These are phyloP conservation scores for Volvox africanus DNA, from an alignment of 139 green algal genomes.

Conservation along the genomic window DNA sequence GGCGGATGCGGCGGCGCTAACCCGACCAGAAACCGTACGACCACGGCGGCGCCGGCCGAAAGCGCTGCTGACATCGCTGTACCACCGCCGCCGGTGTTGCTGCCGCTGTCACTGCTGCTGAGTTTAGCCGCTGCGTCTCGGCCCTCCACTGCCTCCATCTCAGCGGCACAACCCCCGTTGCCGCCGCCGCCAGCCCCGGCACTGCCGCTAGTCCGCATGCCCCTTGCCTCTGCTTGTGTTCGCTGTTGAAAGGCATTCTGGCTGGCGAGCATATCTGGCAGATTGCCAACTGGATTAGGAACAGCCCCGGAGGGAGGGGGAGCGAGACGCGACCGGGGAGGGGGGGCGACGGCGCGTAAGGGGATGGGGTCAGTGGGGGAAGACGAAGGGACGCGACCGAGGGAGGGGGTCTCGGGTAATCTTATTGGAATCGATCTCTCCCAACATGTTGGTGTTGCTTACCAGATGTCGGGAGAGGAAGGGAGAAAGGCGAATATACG, in stretches of 20 bases:
- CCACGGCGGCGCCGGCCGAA: neutral
- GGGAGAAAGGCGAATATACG: too few species aligned
- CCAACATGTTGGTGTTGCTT: too few species aligned
- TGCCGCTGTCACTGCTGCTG: neutral
- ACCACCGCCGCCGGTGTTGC: neutral
- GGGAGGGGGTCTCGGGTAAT: too few species aligned
- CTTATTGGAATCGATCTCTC: too few species aligned
- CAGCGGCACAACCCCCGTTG: neutral
- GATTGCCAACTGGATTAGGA: conserved; percentile 12
- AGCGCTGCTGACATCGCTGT: neutral
- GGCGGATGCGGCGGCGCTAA: too few species aligned
- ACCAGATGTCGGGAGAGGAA: too few species aligned
- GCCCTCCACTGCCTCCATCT: neutral
- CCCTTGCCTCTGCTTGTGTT: neutral
- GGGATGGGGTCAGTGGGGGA: neutral
- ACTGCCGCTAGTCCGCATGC: neutral
- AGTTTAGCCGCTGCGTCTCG: neutral
- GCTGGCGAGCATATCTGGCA: conserved; percentile 1
- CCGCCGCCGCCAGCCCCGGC: neutral
- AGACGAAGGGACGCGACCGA: too few species aligned
- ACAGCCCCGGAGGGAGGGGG: too few species aligned
- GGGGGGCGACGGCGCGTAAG: neutral
- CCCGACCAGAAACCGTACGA: neutral
- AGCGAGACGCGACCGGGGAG: too few species aligned
- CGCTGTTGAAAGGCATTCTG: conserved; percentile 29